These are phyloP conservation scores for Rhizopus arrhizus DNA, from an alignment of 371 early-diverging fungal species.

Conservation along the genomic window DNA sequence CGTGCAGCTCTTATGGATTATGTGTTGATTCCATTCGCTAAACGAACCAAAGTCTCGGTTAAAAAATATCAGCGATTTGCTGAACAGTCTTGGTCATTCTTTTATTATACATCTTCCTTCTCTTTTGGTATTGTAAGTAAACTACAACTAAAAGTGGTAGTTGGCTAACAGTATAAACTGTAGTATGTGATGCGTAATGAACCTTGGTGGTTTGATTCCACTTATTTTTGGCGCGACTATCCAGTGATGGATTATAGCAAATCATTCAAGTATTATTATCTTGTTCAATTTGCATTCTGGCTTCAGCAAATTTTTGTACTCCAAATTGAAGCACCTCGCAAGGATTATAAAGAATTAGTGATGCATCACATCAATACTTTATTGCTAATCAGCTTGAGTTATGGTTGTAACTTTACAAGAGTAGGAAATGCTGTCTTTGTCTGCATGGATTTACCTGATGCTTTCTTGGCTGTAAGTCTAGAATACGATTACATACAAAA, in stretches of 20 bases:
- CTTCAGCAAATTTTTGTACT: constrained; percentile 75
- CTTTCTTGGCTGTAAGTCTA: constrained; percentile 70
- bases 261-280: constrained; percentile 69
- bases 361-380: constrained; percentile 77
- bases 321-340: constrained; percentile 71
- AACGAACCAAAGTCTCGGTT: constrained; percentile 35
- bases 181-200: constrained; percentile 57
- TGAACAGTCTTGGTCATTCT: constrained; percentile 70
- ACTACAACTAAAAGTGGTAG: not conserved
- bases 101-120: constrained; percentile 59
- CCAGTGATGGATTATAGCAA: constrained; percentile 60
- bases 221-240: constrained; percentile 66
- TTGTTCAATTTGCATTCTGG: constrained; percentile 76
- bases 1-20: constrained; percentile 58
- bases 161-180: not conserved
- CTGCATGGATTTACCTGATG: constrained; percentile 79
- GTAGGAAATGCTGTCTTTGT: constrained; percentile 79
- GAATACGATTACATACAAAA: not conserved
- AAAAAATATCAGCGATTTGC: constrained; percentile 65
- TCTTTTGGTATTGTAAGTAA: constrained; percentile 54
- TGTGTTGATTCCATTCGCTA: constrained; percentile 60
- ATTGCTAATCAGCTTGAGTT: constrained; percentile 64
- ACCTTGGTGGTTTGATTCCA: constrained; percentile 70
- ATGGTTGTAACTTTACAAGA: constrained; percentile 70
- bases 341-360: constrained; percentile 72